A percentile compares a stretch with the other conserved stretches of the same genome.
These are phyloP conservation scores for Dendrobium officinale DNA, from an alignment of 106 monocot genomes.

Conservation along the genomic window DNA sequence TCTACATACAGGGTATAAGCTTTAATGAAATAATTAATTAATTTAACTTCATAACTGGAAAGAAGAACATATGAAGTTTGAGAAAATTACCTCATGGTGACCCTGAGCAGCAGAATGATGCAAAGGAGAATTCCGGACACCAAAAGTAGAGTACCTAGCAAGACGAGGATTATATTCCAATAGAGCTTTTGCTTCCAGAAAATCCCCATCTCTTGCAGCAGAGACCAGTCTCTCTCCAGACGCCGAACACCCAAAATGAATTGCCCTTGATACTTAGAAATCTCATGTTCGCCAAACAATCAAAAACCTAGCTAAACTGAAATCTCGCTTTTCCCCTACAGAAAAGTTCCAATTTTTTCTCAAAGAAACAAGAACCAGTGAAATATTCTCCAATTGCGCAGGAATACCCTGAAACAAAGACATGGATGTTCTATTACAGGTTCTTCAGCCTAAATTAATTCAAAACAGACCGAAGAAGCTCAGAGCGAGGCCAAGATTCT, in stretches of 20 bases:
- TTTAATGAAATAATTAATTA: background rate
- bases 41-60: background rate
- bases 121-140: slow-evolving; percentile 84
- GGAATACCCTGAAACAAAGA: background rate
- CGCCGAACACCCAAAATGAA: slow-evolving; percentile 94
- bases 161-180: slow-evolving; percentile 90
- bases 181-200: slow-evolving; percentile 86
- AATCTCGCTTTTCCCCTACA: background rate
- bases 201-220: slow-evolving; percentile 93
- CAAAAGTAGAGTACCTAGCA: slow-evolving; percentile 91
- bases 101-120: slow-evolving; percentile 92
- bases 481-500: background rate
- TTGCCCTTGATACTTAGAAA: slow-evolving; percentile 87
- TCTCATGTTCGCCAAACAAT: slow-evolving; percentile 39
- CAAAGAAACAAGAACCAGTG: background rate
- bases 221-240: slow-evolving; percentile 92
- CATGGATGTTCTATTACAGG: background rate
- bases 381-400: background rate
- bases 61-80: background rate
- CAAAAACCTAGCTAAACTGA: background rate
- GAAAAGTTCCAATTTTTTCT: background rate
- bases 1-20: slow-evolving; percentile 8
- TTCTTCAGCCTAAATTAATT: background rate
- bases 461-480: background rate
- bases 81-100: slow-evolving; percentile 70